phyloP scores from a whole-genome alignment of 352 stramenopile species.

The Globisporangium solare region DNA sequence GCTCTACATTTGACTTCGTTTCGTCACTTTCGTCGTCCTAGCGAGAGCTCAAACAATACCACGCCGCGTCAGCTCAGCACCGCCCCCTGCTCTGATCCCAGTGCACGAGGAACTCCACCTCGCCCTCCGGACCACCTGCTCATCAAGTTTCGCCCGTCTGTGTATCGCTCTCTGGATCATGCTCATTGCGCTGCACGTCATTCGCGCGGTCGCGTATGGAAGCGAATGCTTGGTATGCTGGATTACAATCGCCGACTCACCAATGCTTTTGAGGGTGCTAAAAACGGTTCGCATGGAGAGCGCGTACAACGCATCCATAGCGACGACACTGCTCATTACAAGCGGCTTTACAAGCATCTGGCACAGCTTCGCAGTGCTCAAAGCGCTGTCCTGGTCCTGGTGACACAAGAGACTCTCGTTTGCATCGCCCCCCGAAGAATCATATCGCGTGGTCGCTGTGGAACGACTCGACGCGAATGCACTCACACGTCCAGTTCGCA shows the following conservation, averaged over 20 bases:
- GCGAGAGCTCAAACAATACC: too few species aligned
- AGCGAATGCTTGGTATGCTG: background rate
- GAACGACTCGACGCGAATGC: background rate
- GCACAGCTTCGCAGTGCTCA: background rate
- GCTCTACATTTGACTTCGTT: too few species aligned
- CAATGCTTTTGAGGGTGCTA: background rate
- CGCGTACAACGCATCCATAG: background rate
- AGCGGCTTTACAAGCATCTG: background rate
- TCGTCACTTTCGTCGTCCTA: too few species aligned
- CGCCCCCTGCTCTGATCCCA: too few species aligned
- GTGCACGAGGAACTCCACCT: too few species aligned
- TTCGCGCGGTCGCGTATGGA: conserved; percentile 1
- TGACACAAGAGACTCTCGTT: background rate
- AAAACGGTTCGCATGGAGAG: background rate
- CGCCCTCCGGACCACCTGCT: too few species aligned
- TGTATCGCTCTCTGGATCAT: background rate
- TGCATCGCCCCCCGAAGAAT: too few species aligned
- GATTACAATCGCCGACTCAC: background rate
- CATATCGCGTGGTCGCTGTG: background rate
- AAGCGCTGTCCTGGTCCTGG: background rate
- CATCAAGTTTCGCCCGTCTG: too few species aligned
- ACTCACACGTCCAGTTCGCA: background rate
- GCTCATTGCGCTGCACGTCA: conserved; percentile 1
- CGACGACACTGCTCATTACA: background rate
- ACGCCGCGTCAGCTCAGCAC: too few species aligned